Conservation (phyloP, 202 grass and related monocot genomes). For the Setaria italica region DNA sequence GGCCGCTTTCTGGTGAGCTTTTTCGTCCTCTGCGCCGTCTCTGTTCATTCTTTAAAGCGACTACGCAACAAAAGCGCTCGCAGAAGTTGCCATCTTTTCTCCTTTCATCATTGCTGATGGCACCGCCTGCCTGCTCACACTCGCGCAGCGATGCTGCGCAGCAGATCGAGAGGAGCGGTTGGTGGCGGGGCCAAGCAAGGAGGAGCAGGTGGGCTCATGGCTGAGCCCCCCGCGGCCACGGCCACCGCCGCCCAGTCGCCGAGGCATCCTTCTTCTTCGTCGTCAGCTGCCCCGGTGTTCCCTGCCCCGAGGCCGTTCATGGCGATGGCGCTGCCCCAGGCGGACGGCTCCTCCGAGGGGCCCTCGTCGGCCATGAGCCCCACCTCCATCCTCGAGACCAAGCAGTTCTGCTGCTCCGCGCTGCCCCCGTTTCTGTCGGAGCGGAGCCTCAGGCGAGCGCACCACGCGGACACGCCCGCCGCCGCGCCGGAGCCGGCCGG, state of each 20-base stretch:
- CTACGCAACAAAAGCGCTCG: conserved; percentile 55
- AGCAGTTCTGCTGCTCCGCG: conserved; percentile 63
- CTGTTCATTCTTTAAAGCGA: conserved; percentile 72
- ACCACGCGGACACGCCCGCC: conserved; percentile 10
- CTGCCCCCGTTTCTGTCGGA: conserved; percentile 66
- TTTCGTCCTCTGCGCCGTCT: conserved; percentile 44
- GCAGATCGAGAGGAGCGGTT: conserved; percentile 68
- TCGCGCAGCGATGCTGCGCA: conserved; percentile 57
- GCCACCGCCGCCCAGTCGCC: conserved; percentile 27
- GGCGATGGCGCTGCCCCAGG: conserved; percentile 63
- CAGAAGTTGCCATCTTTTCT: conserved; percentile 56
- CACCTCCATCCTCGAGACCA: conserved; percentile 89
- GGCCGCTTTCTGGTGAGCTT: conserved; percentile 59
- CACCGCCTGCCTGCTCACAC: conserved; percentile 36
- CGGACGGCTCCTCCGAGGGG: conserved; percentile 52
- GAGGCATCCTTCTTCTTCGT: conserved; percentile 14
- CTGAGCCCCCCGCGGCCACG: conserved; percentile 44
- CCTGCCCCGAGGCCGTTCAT: conserved; percentile 68
- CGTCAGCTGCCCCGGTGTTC: conserved; percentile 38
- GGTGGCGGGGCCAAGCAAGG: conserved; percentile 58
- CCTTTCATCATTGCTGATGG: conserved; percentile 56
- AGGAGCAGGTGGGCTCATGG: conserved; percentile 44
- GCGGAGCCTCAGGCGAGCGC: conserved; percentile 47
- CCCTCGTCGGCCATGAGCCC: conserved; percentile 75
- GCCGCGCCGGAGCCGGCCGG: conserved; percentile 38